phyloP scores from a whole-genome alignment of 768 basidiomycete species.

The Agaricus blazei region DNA sequence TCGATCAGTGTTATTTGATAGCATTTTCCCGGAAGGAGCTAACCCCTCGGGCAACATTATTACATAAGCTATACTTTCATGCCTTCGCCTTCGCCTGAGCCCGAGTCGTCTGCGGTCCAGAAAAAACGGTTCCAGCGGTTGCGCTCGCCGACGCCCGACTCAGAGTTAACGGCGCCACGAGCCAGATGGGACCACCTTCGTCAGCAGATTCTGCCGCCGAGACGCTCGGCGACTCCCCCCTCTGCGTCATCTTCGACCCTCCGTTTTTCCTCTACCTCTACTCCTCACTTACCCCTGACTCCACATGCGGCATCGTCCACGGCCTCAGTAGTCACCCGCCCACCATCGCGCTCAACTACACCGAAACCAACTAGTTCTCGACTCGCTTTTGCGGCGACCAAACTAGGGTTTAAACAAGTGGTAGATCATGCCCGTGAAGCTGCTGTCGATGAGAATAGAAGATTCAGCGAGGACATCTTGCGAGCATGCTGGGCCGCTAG shows the following conservation, averaged over 20 bases:
- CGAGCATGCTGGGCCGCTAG: slow-evolving; percentile 50
- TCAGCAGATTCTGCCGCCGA: slow-evolving; percentile 43
- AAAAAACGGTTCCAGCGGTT: no score
- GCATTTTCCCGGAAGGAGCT: no score
- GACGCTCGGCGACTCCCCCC: slow-evolving; percentile 12
- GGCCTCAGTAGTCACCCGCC: slow-evolving; percentile 13
- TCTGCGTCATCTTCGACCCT: slow-evolving; percentile 16
- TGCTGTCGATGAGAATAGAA: slow-evolving; percentile 41
- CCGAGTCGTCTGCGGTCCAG: no score
- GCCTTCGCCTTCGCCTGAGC: no score
- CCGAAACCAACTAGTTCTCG: slow-evolving; percentile 6
- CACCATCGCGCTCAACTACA: slow-evolving; percentile 22
- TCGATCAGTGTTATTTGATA: no score
- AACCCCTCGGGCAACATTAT: no score
- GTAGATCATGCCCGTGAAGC: slow-evolving; percentile 59
- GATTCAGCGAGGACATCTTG: slow-evolving; percentile 51
- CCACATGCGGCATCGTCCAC: slow-evolving; percentile 14
- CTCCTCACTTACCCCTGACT: slow-evolving; percentile 22
- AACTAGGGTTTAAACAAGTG: slow-evolving; percentile 56
- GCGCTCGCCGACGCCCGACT: no score
- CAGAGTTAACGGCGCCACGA: slow-evolving; percentile 27
- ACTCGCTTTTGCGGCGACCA: slow-evolving; percentile 16
- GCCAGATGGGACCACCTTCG: slow-evolving; percentile 50
- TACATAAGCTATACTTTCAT: no score
- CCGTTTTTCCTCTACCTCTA: not conserved